Percentiles rank a stretch among this genome's conserved stretches.
Conservation (phyloP, 2,329 filamentous ascomycete species). For the Penicillium sp. region DNA sequence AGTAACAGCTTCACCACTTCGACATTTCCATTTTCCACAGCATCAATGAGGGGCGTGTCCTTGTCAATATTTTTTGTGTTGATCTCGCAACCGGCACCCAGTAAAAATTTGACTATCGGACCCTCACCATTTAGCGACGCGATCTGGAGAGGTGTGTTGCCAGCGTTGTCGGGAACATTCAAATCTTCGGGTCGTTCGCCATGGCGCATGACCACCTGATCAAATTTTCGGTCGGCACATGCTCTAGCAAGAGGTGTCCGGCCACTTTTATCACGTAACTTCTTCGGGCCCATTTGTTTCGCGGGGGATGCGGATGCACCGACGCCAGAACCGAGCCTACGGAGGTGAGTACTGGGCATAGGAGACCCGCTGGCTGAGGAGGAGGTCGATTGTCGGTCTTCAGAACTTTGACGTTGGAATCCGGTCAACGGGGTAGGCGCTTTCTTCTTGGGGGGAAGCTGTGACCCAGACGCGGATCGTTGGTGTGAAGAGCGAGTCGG, state of each 20-base stretch:
- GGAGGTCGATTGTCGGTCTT: conserved; percentile 50
- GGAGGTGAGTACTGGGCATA: conserved; percentile 43
- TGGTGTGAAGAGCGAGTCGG: conserved; percentile 42
- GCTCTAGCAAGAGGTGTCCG: conserved; percentile 89
- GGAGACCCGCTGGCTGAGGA: conserved; percentile 51
- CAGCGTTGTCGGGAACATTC: conserved; percentile 89
- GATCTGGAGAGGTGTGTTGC: conserved; percentile 95
- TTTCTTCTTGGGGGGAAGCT: conserved; percentile 40
- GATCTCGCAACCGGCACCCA: conserved; percentile 81
- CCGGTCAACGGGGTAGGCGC: conserved; percentile 47
- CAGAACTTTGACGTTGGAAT: conserved; percentile 48
- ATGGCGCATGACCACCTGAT: conserved; percentile 74
- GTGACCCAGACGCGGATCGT: conserved; percentile 41
- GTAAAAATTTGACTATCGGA: conserved; percentile 83
- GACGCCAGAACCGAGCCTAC: conserved; percentile 47
- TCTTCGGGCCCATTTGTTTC: conserved; percentile 72
- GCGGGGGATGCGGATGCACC: conserved; percentile 64
- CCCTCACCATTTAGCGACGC: conserved; percentile 85
- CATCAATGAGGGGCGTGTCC: conserved; percentile 93
- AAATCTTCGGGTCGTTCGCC: conserved; percentile 83
- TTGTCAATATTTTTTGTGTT: conserved; percentile 79
- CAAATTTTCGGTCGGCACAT: conserved; percentile 82
- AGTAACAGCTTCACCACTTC: conserved; percentile 85
- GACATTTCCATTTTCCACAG: conserved; percentile 91
- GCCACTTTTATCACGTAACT: conserved; percentile 88